Evolutionary conservation across 176 grass and related monocot genomes (phyloP), one percentile per base, ranked within the genome.

Genomic region (Puya raimondii): DNA sequence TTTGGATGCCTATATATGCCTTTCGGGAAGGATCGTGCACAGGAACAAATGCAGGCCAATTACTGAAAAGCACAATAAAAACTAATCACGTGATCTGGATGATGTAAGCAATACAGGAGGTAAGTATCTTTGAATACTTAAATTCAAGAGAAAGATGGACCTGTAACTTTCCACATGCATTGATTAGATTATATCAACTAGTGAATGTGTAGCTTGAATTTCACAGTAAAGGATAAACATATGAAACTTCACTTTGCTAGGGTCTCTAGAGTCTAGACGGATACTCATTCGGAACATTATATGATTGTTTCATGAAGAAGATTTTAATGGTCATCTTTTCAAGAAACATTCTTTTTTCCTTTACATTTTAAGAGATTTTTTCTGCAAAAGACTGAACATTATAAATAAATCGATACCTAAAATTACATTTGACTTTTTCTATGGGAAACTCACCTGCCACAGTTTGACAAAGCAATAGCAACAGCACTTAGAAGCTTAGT

Each of bases 401-500:
- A 9, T 20, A 23, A 63, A 63, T 10, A 63, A 12, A 23, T 23
- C 21, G 16, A 61, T 61, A 61, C 8, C 57, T 18, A 22, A 61
- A 61, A 63, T 63, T 63, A 11, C 57, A 20, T 61, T 63, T 63
- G 22, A 42, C 33, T 42, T 56, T 17, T 49, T 53, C 25, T 69
- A 23, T 0, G 22, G 18, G 47, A 10, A 56, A 90, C 79, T 84
- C 59, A 96, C 93, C 93, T 83, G 81, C 82, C 81, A 87, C 93
- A 97, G 76, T 90, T 97, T 76, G 93, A 92, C 59, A 97, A 76
- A 77, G 93, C 89, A 81, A 97, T 84, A 66, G 93, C 88, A 72
- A 80, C 81, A 90, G 93, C 83, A 88, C 93, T 97, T 78, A 97
- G 81, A 83, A 97, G 82, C 65, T 97, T 97, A 71, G 86, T 97